Evolutionary conservation across 2,329 filamentous ascomycete genomes (phyloP).

Genomic region (Cadophora malorum): DNA sequence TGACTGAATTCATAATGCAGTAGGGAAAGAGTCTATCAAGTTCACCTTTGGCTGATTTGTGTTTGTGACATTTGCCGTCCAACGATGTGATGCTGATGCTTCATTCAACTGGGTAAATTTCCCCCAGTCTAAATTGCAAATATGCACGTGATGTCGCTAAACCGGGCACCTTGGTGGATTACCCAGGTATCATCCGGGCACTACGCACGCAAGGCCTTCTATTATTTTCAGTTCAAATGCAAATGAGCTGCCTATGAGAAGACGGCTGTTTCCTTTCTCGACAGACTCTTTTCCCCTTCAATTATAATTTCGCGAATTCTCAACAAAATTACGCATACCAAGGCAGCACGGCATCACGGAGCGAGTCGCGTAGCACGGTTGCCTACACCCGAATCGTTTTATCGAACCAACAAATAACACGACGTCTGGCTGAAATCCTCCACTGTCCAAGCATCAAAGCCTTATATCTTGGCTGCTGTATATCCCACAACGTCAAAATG

Average conservation of each 20-base stretch:
- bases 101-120: neutral
- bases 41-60: neutral
- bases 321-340: neutral
- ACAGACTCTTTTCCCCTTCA: neutral
- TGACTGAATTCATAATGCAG: neutral
- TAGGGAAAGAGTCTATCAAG: neutral
- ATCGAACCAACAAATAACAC: slow-evolving; percentile 4
- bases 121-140: neutral
- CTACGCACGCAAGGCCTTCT: neutral
- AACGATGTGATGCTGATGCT: neutral
- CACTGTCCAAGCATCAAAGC: slow-evolving; percentile 2
- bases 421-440: neutral
- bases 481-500: slow-evolving; percentile 1
- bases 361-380: slow-evolving; percentile 9
- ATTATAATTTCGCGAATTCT: neutral
- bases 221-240: neutral
- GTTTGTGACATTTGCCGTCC: neutral
- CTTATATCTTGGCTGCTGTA: slow-evolving; percentile 14
- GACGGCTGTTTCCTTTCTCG: neutral
- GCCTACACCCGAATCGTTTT: neutral
- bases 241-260: neutral
- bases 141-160: neutral
- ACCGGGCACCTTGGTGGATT: too few species aligned
- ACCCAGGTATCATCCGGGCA: neutral
- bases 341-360: slow-evolving; percentile 2